Percentiles rank a stretch among this genome's conserved stretches.
Conservation (phyloP, 2,329 filamentous ascomycete species). For the Fusarium gaditjirri region DNA sequence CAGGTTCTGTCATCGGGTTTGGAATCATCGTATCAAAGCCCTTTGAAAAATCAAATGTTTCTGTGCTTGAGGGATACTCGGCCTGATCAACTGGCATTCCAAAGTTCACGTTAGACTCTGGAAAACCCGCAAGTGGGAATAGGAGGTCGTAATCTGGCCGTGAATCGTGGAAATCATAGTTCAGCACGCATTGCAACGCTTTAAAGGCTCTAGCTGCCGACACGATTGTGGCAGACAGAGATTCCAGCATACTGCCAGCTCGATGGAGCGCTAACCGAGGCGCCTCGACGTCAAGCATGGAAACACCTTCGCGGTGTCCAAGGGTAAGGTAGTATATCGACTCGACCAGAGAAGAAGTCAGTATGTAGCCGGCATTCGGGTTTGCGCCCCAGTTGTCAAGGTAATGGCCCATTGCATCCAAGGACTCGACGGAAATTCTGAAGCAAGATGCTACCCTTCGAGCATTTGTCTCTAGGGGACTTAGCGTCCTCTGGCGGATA, state of each 20-base stretch:
- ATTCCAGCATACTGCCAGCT: background rate
- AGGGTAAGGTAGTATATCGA: background rate
- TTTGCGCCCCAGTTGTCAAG: background rate
- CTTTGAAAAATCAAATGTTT: background rate
- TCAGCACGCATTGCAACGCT: background rate
- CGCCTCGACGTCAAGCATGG: background rate
- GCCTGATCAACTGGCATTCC: background rate
- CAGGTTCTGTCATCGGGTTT: background rate
- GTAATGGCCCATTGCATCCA: background rate
- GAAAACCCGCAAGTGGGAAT: background rate
- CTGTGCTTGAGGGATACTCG: background rate
- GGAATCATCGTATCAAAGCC: background rate
- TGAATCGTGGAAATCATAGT: background rate
- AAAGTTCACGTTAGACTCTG: background rate
- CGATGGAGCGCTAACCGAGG: background rate
- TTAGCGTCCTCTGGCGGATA: background rate
- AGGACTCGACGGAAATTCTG: background rate
- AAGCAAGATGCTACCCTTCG: background rate
- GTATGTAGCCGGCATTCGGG: background rate
- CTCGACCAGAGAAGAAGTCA: background rate
- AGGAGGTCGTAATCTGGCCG: background rate
- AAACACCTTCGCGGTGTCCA: background rate
- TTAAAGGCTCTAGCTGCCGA: background rate
- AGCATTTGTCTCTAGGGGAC: background rate
- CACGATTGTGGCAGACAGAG: background rate